phyloP scores from a whole-genome alignment of 495 filamentous ascomycete genomes.

The Aspergillus mulundensis region DNA sequence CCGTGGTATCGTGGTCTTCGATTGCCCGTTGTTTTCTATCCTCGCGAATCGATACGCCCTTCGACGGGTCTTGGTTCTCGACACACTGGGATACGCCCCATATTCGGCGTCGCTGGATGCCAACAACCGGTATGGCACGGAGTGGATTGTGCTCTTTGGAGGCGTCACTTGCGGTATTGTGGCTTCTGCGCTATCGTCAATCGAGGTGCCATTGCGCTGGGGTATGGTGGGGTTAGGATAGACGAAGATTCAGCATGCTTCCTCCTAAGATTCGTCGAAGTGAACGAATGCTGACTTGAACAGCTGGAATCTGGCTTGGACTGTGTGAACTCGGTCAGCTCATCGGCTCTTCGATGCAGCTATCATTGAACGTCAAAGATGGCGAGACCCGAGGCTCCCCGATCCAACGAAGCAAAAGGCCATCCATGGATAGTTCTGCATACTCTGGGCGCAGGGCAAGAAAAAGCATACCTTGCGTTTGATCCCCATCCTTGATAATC shows the following conservation, averaged over 20 bases:
- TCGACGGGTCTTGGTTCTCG: conserved; percentile 6
- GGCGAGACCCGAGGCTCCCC: neutral
- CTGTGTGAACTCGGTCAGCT: conserved; percentile 12
- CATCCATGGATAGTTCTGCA: conserved; percentile 5
- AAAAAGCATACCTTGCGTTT: conserved; percentile 9
- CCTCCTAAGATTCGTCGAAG: neutral
- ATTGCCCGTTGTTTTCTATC: conserved; percentile 10
- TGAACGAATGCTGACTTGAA: neutral
- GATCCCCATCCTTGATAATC: conserved; percentile 7
- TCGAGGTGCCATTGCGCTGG: conserved; percentile 9
- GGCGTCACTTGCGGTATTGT: conserved; percentile 11
- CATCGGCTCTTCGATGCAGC: conserved; percentile 12
- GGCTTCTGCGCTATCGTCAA: conserved; percentile 8
- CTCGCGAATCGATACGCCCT: conserved; percentile 9
- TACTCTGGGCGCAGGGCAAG: conserved; percentile 1
- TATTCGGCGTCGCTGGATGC: conserved; percentile 8
- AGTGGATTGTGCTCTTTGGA: conserved; percentile 13
- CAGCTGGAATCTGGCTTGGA: conserved; percentile 13
- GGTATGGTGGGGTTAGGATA: conserved; percentile 8
- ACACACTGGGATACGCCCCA: conserved; percentile 10
- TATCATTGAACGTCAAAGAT: conserved; percentile 6
- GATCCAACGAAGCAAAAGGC: conserved; percentile 6
- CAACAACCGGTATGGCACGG: conserved; percentile 7
- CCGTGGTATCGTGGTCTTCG: conserved; percentile 15
- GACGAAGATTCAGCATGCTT: conserved; percentile 7